phyloP scores from a whole-genome alignment of 2,329 filamentous ascomycete species.

The Dactylellina haptotyla region DNA sequence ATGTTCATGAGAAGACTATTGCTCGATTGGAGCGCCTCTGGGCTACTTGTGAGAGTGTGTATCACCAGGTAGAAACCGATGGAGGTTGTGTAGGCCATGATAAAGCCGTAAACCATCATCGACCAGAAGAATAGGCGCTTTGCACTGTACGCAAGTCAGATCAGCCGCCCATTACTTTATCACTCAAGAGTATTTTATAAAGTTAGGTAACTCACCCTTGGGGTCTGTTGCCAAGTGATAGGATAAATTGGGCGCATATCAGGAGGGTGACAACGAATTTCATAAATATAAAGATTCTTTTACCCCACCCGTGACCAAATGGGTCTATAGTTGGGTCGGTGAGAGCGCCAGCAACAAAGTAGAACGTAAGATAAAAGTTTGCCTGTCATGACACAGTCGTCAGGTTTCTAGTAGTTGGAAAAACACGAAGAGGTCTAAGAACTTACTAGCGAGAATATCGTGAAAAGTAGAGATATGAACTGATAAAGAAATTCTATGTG shows the following conservation, averaged over 20 bases:
- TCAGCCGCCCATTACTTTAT: background rate
- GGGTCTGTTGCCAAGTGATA: conserved; percentile 93
- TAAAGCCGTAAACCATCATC: conserved; percentile 89
- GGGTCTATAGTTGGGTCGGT: conserved; percentile 83
- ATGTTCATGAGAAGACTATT: conserved; percentile 95
- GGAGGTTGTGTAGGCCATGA: conserved; percentile 96
- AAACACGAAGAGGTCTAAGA: too few species aligned
- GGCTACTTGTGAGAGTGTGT: conserved; percentile 73
- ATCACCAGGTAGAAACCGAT: conserved; percentile 88
- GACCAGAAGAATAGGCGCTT: conserved; percentile 87
- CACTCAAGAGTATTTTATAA: conserved; percentile 4
- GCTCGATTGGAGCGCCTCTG: conserved; percentile 70
- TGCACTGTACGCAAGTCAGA: conserved; percentile 64
- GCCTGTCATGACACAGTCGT: conserved; percentile 64
- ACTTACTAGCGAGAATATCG: conserved; percentile 83
- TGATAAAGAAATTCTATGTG: conserved; percentile 97
- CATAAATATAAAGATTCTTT: conserved; percentile 84
- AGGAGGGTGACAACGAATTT: conserved; percentile 86
- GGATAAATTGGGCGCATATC: conserved; percentile 93
- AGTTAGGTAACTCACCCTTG: conserved; percentile 71
- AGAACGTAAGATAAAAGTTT: conserved; percentile 99
- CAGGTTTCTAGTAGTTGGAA: too few species aligned
- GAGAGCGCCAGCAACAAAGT: conserved; percentile 93
- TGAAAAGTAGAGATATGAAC: conserved; percentile 90
- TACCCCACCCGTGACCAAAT: conserved; percentile 86